phyloP scores from a whole-genome alignment of 2,329 filamentous ascomycete genomes.

The Stemphylium beticola region DNA sequence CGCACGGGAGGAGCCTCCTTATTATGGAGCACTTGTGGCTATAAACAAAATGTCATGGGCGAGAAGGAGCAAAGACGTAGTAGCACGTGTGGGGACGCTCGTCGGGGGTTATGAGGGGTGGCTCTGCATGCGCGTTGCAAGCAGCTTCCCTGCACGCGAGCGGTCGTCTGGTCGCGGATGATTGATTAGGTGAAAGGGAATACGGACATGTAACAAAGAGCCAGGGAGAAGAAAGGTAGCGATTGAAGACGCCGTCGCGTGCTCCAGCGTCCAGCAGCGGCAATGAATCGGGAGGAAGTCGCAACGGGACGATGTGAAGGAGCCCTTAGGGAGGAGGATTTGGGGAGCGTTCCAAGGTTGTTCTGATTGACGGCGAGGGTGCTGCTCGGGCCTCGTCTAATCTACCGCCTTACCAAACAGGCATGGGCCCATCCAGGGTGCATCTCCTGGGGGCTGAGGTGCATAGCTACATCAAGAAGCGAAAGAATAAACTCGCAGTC shows the following conservation, averaged over 20 bases:
- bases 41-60: constrained; percentile 20
- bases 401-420: constrained; percentile 18
- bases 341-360: constrained; percentile 21
- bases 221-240: constrained; percentile 32
- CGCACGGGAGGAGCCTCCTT: constrained; percentile 9
- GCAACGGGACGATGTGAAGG: constrained; percentile 29
- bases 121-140: constrained; percentile 36
- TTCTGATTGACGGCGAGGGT: constrained; percentile 21
- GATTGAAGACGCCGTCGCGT: constrained; percentile 24
- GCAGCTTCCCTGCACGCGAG: constrained; percentile 32
- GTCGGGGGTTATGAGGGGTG: constrained; percentile 27
- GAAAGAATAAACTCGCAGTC: constrained; percentile 1
- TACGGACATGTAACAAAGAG: constrained; percentile 16
- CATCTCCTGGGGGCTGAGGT: constrained; percentile 7
- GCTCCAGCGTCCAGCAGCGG: constrained; percentile 29
- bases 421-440: constrained; percentile 7
- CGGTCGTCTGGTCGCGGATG: constrained; percentile 21
- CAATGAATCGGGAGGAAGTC: constrained; percentile 18
- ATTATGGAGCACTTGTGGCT: constrained; percentile 16
- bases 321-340: constrained; percentile 27
- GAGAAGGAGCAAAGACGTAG: constrained; percentile 16
- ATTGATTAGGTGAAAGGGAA: constrained; percentile 33
- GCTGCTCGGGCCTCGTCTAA: constrained; percentile 19
- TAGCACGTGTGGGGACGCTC: constrained; percentile 23
- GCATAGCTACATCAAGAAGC: not conserved